Base-by-base conservation (phyloP, 768 basidiomycete species). In the Lactarius indigo region DNA sequence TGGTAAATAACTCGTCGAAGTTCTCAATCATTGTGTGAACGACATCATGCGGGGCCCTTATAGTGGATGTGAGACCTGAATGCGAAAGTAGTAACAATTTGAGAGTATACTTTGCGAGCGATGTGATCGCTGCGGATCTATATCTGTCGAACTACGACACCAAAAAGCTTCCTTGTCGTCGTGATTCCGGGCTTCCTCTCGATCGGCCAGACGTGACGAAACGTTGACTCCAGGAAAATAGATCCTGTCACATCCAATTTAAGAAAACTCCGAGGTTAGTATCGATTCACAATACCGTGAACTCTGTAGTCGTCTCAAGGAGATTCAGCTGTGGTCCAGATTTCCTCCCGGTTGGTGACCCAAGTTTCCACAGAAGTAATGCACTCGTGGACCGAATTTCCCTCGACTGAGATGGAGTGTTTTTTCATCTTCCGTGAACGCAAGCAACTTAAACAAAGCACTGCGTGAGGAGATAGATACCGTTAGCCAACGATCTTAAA, bases 351-450 rank as follows among this genome's bases (percentile, higher is more conserved):
- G 50, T 69, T 69, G 17, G 52, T 33, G 9, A 42, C 68, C 68
- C 68, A 69, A 57, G 10, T 37, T 9, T 67, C 64, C 1, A 61
- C n/a, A 30, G 61, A 61, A 20, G 15, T 10, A 5, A 69, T 55
- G 10, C 65, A 62, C 20, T 67, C 61, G 3, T 67, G 65, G 13
- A 69, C 47, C 13, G 65, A 33, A 28, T 9, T 39, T 35, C 31
- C 65, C 18, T 15, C 31, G 0, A 28, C n/a, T 30, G 31, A 69
- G 65, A 30, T 69, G 42, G 57, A 8, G 68, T 18, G 31, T 2
- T 35, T 26, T 66, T 57, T 69, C 68, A 17, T 62, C 65, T n/a
- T 66, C 68, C 23, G 65, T 67, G 18, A 47, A 54, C 12, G 61
- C 47, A 18, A 59, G 12, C 44, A 69, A 20, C 55, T 58, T n/a